A percentile compares a stretch with the other conserved stretches of the same genome.
These are phyloP conservation scores for Citrullus colocynthis DNA, from an alignment of 306 rosid species.

Conservation along the genomic window DNA sequence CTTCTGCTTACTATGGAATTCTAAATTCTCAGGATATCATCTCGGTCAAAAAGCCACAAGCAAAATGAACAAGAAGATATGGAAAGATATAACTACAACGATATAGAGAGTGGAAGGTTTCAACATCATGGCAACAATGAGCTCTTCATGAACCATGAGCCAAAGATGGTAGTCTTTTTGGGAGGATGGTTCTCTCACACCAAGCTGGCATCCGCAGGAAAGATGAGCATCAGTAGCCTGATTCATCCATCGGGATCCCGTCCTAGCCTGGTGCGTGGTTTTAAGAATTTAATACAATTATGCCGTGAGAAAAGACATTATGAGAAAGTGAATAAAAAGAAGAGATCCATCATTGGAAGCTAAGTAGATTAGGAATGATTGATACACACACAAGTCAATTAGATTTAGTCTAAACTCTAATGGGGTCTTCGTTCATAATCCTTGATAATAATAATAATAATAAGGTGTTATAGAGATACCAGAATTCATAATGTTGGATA, in stretches of 20 bases:
- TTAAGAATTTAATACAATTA: conserved; percentile 35
- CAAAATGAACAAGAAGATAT: conserved; percentile 15
- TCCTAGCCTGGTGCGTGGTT: conserved; percentile 31
- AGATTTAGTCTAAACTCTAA: conserved; percentile 4
- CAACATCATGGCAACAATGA: conserved; percentile 15
- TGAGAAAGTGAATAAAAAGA: neutral
- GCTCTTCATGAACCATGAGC: conserved; percentile 3
- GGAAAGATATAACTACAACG: conserved; percentile 16
- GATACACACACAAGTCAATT: neutral
- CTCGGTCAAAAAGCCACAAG: conserved; percentile 13
- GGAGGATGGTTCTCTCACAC: conserved; percentile 41
- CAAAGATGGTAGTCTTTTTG: conserved; percentile 22
- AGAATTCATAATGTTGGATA: neutral
- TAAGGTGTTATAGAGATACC: neutral
- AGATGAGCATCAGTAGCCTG: conserved; percentile 17
- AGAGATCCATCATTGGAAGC: neutral
- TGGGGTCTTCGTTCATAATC: neutral
- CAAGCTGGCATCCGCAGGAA: conserved; percentile 19
- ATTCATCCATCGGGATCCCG: conserved; percentile 22
- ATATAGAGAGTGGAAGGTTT: conserved; percentile 36
- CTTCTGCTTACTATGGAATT: neutral
- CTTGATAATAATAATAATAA: neutral
- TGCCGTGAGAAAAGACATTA: conserved; percentile 27
- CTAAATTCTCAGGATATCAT: conserved; percentile 32
- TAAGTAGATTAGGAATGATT: neutral